Conservation (phyloP, 2,329 filamentous ascomycete species). For the Trichoderma atrobrunneum region DNA sequence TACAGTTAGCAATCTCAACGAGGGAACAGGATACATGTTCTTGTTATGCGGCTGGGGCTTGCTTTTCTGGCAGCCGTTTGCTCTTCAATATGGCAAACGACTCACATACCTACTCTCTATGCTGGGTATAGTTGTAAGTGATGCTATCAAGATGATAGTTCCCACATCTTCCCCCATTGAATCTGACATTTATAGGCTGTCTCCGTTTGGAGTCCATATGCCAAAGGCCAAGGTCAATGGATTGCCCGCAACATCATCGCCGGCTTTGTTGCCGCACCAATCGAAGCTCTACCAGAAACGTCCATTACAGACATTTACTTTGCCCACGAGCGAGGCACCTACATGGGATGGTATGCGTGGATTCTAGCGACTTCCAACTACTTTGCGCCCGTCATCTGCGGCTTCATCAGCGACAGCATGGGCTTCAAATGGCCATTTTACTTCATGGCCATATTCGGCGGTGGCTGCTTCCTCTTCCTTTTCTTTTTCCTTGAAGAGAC, state of each 20-base stretch:
- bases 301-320: slow-evolving; percentile 42
- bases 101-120: slow-evolving; percentile 39
- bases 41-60: slow-evolving; percentile 45
- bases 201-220: slow-evolving; percentile 33
- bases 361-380: slow-evolving; percentile 39
- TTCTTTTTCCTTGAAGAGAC: slow-evolving; percentile 62
- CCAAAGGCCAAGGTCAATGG: slow-evolving; percentile 41
- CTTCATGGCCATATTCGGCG: slow-evolving; percentile 41
- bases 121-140: slow-evolving; percentile 25
- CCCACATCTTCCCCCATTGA: neutral
- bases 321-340: slow-evolving; percentile 43
- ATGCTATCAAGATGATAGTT: neutral
- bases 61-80: slow-evolving; percentile 48
- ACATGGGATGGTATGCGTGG: slow-evolving; percentile 43
- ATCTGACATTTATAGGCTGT: slow-evolving; percentile 12
- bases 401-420: slow-evolving; percentile 43
- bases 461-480: slow-evolving; percentile 35
- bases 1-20: slow-evolving; percentile 35
- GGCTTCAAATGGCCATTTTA: slow-evolving; percentile 45
- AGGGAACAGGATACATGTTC: slow-evolving; percentile 42
- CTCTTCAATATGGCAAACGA: slow-evolving; percentile 45
- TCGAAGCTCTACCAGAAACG: slow-evolving; percentile 47
- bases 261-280: slow-evolving; percentile 44
- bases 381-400: slow-evolving; percentile 44
- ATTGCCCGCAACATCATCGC: slow-evolving; percentile 44